phyloP scores from a whole-genome alignment of 2,329 filamentous ascomycete species.

The Ophiostoma triangulosporum region DNA sequence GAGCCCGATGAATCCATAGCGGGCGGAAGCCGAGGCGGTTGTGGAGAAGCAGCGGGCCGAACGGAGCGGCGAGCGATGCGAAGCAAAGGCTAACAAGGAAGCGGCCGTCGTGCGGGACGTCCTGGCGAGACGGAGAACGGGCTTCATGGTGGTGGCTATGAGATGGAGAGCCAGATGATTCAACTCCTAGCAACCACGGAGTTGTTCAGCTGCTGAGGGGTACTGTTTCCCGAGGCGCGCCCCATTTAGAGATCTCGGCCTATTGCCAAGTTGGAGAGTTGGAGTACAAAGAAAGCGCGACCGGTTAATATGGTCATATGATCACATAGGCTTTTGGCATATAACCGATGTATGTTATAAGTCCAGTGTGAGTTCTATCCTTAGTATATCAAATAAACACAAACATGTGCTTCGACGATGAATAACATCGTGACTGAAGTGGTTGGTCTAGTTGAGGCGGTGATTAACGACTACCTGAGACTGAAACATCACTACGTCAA shows the following conservation, averaged over 20 bases:
- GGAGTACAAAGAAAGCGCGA: not conserved
- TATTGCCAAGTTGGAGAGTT: constrained; percentile 7
- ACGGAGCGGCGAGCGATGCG: not conserved
- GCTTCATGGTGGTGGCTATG: not conserved
- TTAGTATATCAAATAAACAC: no score
- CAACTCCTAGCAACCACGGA: not conserved
- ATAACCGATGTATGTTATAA: no score
- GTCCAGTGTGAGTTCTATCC: no score
- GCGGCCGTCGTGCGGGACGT: not conserved
- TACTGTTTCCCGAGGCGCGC: constrained; percentile 8
- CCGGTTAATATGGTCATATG: no score
- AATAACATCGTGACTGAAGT: no score
- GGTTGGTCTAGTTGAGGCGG: no score
- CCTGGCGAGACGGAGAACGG: not conserved
- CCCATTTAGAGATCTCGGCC: not conserved
- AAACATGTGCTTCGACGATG: no score
- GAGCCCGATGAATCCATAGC: constrained; percentile 45
- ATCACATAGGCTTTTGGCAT: no score
- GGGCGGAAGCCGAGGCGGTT: constrained; percentile 33
- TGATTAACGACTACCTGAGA: no score
- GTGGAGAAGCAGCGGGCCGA: constrained; percentile 27
- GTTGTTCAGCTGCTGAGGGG: constrained; percentile 1
- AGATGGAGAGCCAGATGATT: not conserved
- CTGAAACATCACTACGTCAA: no score
- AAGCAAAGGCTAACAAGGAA: not conserved